Base-by-base conservation (phyloP, 2,329 filamentous ascomycete genomes). In the Fusarium sp. region DNA sequence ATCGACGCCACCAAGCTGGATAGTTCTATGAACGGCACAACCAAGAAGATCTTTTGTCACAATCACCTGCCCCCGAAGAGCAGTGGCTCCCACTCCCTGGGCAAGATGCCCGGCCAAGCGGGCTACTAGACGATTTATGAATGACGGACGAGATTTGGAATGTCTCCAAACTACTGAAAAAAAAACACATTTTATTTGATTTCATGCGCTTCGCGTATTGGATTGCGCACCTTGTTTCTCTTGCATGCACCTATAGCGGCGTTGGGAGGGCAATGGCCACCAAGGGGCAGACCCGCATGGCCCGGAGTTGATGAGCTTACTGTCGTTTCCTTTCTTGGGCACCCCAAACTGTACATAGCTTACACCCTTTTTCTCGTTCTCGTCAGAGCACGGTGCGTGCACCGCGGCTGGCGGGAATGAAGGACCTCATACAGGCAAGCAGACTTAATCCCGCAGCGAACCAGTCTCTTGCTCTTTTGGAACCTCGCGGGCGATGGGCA, bases 1-100 rank as follows among this genome's bases (percentile, higher is more conserved):
- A 88, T 90, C 56, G 87, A 91, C 66, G 84, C 83, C 1, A 83
- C 82, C 62, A 86, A 86, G 77, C 82, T 81, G 66, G 78, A 79
- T 57, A 73, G 74, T 35, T 77, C 76, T 31, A 78, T 77, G 52
- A 74, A 72, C 53, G 74, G 74, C 31, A 33, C 10, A 9, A 73
- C 70, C 50, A 79, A 80, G 68, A 84, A 81, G 72, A 85, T 85
- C 35, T 85, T 80, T 66, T 85, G 82, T 72, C 84, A 87, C 71
- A 85, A 80, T 71, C 84, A 87, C 63, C 73, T 86, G 17, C 83
- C 83, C 14, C 75, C 77, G 2, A 78, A 81, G 71, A 76, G 71
- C 33, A 76, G 76, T 19, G 76, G 77, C 37, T 74, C 76, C 17
- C 80, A 84, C 53, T 79, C 82, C 3, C 73, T 85, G 13, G 82